Percentiles rank a stretch among this genome's conserved stretches.
Conservation (phyloP, 2,329 filamentous ascomycete species). For the Colletotrichum viniferum region DNA sequence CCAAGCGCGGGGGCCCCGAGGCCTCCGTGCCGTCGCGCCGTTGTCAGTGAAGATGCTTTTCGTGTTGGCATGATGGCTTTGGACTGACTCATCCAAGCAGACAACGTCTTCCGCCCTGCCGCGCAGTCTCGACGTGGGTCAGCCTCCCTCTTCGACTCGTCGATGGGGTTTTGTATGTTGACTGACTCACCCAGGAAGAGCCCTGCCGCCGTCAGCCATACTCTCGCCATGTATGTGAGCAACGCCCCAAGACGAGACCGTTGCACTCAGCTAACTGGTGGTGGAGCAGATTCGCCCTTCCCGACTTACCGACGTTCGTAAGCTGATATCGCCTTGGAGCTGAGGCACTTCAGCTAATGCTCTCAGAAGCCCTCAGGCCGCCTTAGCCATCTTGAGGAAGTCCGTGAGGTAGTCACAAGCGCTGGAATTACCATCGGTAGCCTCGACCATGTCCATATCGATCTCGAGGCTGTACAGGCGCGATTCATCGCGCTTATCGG, state of each 20-base stretch:
- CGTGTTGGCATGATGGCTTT: not conserved
- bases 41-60: not conserved
- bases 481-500: fast-evolving
- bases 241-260: not conserved
- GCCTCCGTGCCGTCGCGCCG: not conserved
- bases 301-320: not conserved
- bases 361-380: not conserved
- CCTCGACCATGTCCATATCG: not conserved
- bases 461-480: not conserved
- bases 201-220: not conserved
- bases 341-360: not conserved
- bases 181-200: not conserved
- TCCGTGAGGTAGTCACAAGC: fast-evolving
- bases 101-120: not conserved
- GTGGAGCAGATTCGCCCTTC: not conserved
- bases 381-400: not conserved
- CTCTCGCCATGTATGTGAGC: not conserved
- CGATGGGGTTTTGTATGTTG: not conserved
- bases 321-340: not conserved
- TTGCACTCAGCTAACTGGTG: not conserved
- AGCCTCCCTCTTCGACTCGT: not conserved
- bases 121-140: not conserved
- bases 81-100: not conserved
- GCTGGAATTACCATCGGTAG: fast-evolving
- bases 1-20: not conserved